Evolutionary conservation across 2,329 filamentous ascomycete species (phyloP), one percentile per base, ranked within the genome.

Genomic region (Parafenestella ontariensis): DNA sequence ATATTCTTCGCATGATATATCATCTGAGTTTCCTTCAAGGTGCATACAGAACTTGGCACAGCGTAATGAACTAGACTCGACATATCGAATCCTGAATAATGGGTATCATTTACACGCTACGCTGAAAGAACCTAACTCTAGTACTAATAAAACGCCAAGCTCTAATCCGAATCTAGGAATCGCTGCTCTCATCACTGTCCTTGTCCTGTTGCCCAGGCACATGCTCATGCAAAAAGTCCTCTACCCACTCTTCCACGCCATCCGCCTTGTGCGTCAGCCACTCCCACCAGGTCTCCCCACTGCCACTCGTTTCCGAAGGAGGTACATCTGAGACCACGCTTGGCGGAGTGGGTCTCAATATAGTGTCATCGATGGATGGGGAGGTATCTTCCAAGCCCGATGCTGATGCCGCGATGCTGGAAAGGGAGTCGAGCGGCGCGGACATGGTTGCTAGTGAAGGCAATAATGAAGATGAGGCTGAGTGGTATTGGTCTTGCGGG

Each of bases 251-350:
- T 46, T 72, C 69, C 1, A 72, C 63, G 15, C 68, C 59, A 21
- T 75, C 70, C 3, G 68, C 72, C 52, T 74, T 71, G 13, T 76
- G 73, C 37, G 67, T 67, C 31, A 77, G 52, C 72, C 72, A 76
- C 49, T 74, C 65, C 73, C 73, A 76, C 72, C 64, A 75, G 15
- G 57, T 61, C 40, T 69, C 58, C 7, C 60, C 39, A 18, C 43
- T 36, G 5, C 39, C 15, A 15, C 29, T 45, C 29, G 34, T 57
- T 26, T 54, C 50, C 26, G 58, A 53, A 15, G 67, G 58, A 20
- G 61, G 43, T 18, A 58, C 60, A 29, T 58, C 61, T 5, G 57
- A 47, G 2, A 66, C 62, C 8, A 59, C 42, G 13, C 57, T 65
- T 3, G 63, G 47, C n/a, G 53, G 49, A 5, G 59, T 43, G 18